Conservation (phyloP, 2,329 filamentous ascomycete species). For the Talaromyces sp. region DNA sequence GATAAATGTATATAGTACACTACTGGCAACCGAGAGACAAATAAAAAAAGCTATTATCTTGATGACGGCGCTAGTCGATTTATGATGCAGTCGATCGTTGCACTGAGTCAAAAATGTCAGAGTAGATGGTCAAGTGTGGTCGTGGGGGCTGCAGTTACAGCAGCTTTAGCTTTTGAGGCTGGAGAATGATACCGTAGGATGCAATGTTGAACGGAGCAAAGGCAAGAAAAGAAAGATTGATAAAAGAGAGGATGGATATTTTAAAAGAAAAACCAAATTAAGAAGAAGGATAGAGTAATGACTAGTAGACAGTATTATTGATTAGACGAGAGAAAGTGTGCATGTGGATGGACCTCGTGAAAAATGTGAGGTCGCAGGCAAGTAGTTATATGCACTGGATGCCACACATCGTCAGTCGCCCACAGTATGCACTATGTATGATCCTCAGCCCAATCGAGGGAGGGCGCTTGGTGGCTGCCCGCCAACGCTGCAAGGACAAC, state of each 20-base stretch:
- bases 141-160: constrained; percentile 16
- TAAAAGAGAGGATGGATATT: neutral
- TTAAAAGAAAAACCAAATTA: constrained; percentile 5
- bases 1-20: constrained; percentile 13
- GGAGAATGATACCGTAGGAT: constrained; percentile 18
- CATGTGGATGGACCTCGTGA: constrained; percentile 35
- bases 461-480: constrained; percentile 15
- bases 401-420: constrained; percentile 16
- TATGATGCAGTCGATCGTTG: constrained; percentile 16
- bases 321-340: constrained; percentile 19
- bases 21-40: neutral
- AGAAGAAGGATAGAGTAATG: constrained; percentile 20
- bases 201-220: constrained; percentile 18
- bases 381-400: constrained; percentile 30
- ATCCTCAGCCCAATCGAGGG: constrained; percentile 18
- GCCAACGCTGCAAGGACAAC: constrained; percentile 22
- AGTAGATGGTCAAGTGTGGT: neutral
- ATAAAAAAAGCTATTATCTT: neutral
- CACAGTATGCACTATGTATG: constrained; percentile 5
- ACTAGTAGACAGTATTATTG: constrained; percentile 17
- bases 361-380: constrained; percentile 23
- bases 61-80: constrained; percentile 17
- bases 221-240: constrained; percentile 6
- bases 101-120: constrained; percentile 3
- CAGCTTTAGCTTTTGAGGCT: constrained; percentile 10